Percentiles rank a stretch among this genome's conserved stretches.
These are phyloP conservation scores for Multifurca ochricompacta DNA, from an alignment of 768 basidiomycete species.

Conservation along the genomic window DNA sequence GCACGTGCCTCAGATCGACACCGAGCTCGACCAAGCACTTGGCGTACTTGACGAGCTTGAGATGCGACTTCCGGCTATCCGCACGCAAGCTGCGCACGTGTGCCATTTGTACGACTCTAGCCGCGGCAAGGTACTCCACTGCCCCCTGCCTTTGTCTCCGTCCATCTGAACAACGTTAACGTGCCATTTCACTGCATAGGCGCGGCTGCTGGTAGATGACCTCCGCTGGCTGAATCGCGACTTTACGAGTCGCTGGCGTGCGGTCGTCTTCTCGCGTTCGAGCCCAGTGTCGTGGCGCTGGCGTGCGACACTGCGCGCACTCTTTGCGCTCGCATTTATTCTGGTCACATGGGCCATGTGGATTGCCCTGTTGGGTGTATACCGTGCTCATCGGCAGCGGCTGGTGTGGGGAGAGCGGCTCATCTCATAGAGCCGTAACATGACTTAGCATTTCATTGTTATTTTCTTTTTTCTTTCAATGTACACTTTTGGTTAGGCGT, in stretches of 20 bases:
- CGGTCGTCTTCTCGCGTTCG: conserved; percentile 63
- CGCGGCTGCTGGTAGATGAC: conserved; percentile 53
- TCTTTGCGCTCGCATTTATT: conserved; percentile 36
- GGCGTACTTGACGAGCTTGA: conserved; percentile 49
- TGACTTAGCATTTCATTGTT: not conserved
- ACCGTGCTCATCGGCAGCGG: conserved; percentile 65
- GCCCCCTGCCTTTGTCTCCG: not conserved
- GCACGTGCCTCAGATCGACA: conserved; percentile 55
- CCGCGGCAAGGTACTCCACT: conserved; percentile 45
- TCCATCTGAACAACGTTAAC: not conserved
- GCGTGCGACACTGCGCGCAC: conserved; percentile 52
- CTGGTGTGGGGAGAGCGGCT: conserved; percentile 79
- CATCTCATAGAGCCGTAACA: conserved; percentile 44
- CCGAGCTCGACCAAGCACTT: conserved; percentile 55
- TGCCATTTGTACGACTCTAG: conserved; percentile 65
- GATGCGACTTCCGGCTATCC: conserved; percentile 51
- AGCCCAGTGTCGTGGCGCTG: conserved; percentile 68
- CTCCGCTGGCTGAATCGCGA: conserved; percentile 73
- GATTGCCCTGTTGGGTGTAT: conserved; percentile 58
- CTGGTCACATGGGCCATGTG: conserved; percentile 52
- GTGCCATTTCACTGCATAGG: conserved; percentile 35
- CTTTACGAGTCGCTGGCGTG: conserved; percentile 66
- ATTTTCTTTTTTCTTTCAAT: not conserved
- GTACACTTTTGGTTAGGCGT: not conserved
- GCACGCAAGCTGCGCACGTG: conserved; percentile 53